These are phyloP conservation scores for Suhomyces taliae DNA, from an alignment of 1,139 yeast genomes.

Conservation along the genomic window DNA sequence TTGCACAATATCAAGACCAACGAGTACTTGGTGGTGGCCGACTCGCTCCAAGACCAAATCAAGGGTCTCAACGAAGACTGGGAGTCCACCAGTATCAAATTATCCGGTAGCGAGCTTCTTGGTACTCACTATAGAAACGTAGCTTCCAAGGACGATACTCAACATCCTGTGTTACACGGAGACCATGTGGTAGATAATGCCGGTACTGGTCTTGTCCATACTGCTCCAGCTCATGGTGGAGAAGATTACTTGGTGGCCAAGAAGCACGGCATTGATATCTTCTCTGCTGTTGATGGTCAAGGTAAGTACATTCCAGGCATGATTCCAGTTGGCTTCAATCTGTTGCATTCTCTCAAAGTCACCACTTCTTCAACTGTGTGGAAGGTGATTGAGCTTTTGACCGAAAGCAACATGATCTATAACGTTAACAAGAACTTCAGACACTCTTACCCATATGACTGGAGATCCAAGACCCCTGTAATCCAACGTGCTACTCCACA, in stretches of 20 bases:
- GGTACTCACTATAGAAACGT: conserved; percentile 56
- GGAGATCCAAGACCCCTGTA: conserved; percentile 97
- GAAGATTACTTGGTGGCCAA: conserved; percentile 83
- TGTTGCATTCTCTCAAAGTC: conserved; percentile 59
- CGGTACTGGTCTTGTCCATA: conserved; percentile 96
- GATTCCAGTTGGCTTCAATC: conserved; percentile 41
- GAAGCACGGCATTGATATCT: conserved; percentile 54
- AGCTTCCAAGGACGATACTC: conserved; percentile 38
- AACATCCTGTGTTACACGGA: conserved; percentile 68
- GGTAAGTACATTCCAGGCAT: conserved; percentile 61
- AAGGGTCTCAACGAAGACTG: conserved; percentile 16
- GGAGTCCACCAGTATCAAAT: conserved; percentile 6
- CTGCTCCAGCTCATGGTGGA: conserved; percentile 97
- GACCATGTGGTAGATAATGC: conserved; percentile 76
- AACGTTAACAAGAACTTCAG: conserved; percentile 49
- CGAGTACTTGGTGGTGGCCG: conserved; percentile 53
- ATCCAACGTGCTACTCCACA: conserved; percentile 94
- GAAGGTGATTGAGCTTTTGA: conserved; percentile 39
- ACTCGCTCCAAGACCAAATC: conserved; percentile 38
- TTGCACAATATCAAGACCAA: conserved; percentile 31
- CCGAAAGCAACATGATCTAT: conserved; percentile 47
- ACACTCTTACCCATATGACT: conserved; percentile 94
- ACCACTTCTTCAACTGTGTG: conserved; percentile 55
- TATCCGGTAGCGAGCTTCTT: conserved; percentile 49
- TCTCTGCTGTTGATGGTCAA: conserved; percentile 74